Conservation (phyloP, 306 rosid genomes). For the Cucurbita maxima region DNA sequence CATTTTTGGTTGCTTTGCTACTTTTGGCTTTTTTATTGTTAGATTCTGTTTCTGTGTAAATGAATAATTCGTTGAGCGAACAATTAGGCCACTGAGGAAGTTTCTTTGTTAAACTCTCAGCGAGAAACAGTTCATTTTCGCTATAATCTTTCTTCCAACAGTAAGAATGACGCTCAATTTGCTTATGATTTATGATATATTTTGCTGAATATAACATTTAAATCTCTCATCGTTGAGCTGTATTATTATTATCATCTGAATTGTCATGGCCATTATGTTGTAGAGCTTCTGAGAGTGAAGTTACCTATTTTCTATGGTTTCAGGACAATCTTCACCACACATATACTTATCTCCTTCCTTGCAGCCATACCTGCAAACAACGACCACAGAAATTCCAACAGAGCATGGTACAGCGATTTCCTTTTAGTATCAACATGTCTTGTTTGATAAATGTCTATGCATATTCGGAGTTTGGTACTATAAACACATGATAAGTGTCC, state of each 20-base stretch:
- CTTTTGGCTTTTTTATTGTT: background rate
- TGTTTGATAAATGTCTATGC: background rate
- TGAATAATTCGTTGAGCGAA: background rate
- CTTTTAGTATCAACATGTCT: background rate
- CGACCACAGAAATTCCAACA: constrained; percentile 20
- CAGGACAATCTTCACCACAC: constrained; percentile 29
- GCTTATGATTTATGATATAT: background rate
- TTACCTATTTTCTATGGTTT: background rate
- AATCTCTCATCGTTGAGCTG: background rate
- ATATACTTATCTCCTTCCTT: constrained; percentile 27
- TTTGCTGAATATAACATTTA: background rate
- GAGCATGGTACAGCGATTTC: constrained; percentile 21
- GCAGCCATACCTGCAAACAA: constrained; percentile 20
- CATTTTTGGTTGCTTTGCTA: background rate
- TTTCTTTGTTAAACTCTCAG: background rate
- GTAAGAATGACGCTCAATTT: background rate
- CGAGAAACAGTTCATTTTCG: background rate
- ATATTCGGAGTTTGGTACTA: background rate
- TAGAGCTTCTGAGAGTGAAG: background rate
- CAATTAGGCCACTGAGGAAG: background rate
- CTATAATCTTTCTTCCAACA: background rate
- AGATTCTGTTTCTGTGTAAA: background rate
- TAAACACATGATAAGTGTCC: background rate
- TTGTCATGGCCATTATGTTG: background rate
- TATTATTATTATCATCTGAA: background rate